Evolutionary conservation across 1,139 yeast genomes (phyloP).

Genomic region (Zygosaccharomyces pseudobailii): DNA sequence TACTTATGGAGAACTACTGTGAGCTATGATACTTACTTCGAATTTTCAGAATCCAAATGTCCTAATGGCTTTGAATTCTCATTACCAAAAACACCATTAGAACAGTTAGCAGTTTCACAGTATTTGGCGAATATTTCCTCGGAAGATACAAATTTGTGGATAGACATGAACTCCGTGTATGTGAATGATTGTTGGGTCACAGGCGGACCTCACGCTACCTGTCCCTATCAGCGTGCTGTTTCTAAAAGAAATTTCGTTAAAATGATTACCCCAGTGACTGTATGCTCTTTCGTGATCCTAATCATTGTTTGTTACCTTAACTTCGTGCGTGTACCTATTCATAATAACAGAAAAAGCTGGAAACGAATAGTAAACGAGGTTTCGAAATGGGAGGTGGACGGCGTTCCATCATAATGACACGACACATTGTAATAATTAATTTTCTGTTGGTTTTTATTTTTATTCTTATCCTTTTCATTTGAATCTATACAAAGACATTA

Average conservation of each 20-base stretch:
- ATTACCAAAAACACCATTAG: conserved; percentile 52
- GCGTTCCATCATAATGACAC: conserved; percentile 50
- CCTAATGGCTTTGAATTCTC: conserved; percentile 49
- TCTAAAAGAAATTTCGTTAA: conserved; percentile 54
- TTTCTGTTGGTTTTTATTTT: conserved; percentile 1
- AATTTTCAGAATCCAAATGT: conserved; percentile 44
- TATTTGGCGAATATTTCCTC: conserved; percentile 18
- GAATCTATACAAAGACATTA: not conserved
- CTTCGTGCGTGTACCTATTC: conserved; percentile 44
- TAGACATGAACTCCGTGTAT: conserved; percentile 76
- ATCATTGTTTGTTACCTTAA: conserved; percentile 39
- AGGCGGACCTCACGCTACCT: conserved; percentile 73
- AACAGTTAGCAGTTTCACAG: conserved; percentile 37
- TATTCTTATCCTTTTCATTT: too few relatives aligned
- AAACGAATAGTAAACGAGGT: conserved; percentile 43
- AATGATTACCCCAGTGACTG: conserved; percentile 62
- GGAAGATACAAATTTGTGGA: conserved; percentile 49
- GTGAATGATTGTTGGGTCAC: conserved; percentile 76
- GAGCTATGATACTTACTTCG: conserved; percentile 45
- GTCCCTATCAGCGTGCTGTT: conserved; percentile 67
- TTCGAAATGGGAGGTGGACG: conserved; percentile 50
- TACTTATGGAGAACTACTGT: conserved; percentile 46
- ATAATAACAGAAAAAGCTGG: conserved; percentile 55
- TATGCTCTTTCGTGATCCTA: conserved; percentile 50
- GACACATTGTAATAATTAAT: not conserved